Base-by-base conservation (phyloP, 2,329 filamentous ascomycete genomes). In the Sporothrix pseudoabietina region DNA sequence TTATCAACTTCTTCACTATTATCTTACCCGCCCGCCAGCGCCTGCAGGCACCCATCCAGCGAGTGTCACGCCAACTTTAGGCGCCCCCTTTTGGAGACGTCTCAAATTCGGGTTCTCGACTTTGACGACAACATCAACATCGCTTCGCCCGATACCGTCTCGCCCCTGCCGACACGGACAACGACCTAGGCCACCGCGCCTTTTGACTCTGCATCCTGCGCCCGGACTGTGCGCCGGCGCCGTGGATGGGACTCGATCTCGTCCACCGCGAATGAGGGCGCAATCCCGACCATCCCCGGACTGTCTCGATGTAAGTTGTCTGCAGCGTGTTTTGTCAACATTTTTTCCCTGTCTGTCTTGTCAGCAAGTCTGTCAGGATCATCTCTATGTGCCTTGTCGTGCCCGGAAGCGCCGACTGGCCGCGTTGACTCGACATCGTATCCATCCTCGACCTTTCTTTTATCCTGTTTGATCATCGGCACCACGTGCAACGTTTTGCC, bases 271-370 rank as follows among this genome's bases (percentile, higher is more conserved):
- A 26, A 44, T 65, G 55, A 72, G 73, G 63, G 70, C 70, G 65
- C 65, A 49, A 44, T 47, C 69, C 32, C 61, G 5, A 52, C 39
- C 22, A 68, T n/a, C 30, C 47, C 70, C 65, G 55, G 54, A 54
- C 14, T 49, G 35, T 72, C 69, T 74, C 70, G 55, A 74, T 74
- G 73, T 74, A 66, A 7, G 70, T 74, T 44, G 32, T 30, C 12
- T 32, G 26, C 44, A 4, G 39, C 39, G 47, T 12, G 32, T 16
- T 9, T 26, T 32, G 6, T 52, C 9, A 14, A 19, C 39, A 26
- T 7, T 41, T 4, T 4, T 44, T 4, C 19, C 22, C 30, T 30
- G 8, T 47, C 26, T 14, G 30, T 1, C 26, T 54, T 52, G 57
- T 54, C 19, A 19, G 14, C 16, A 14, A 19, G 44, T 49, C 44